Percentiles rank a stretch among this genome's conserved stretches.
Evolutionary conservation across 768 basidiomycete species (phyloP).

Genomic region (Agaricus bisporus): DNA sequence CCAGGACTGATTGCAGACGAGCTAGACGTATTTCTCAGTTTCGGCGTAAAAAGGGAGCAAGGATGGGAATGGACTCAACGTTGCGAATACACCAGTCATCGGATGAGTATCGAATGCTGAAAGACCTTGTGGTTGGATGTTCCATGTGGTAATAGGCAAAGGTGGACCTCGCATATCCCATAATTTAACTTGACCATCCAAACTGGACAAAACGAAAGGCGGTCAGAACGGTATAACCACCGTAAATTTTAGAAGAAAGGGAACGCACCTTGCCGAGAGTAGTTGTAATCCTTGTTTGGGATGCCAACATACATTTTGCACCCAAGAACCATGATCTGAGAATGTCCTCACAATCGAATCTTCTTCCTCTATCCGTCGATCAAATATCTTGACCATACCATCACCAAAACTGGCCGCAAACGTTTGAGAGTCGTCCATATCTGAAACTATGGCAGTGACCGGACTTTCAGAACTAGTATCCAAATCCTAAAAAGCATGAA

Average conservation of each 20-base stretch:
- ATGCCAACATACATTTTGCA: conserved; percentile 87
- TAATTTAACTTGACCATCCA: conserved; percentile 85
- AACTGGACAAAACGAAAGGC: conserved; percentile 32
- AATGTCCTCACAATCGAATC: conserved; percentile 79
- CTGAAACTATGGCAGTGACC: conserved; percentile 78
- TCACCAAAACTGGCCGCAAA: conserved; percentile 93
- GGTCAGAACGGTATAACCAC: neutral
- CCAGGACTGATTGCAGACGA: conserved; percentile 43
- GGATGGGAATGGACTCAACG: conserved; percentile 43
- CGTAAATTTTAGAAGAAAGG: neutral
- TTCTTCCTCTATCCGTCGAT: conserved; percentile 80
- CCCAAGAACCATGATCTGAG: conserved; percentile 75
- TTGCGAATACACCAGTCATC: conserved; percentile 76
- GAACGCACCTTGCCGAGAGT: conserved; percentile 75
- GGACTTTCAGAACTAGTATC: conserved; percentile 88
- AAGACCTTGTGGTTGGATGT: conserved; percentile 64
- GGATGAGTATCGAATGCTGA: conserved; percentile 86
- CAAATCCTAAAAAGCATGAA: conserved; percentile 54
- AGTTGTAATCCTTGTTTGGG: conserved; percentile 62
- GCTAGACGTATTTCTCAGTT: conserved; percentile 18
- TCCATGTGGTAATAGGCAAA: conserved; percentile 53
- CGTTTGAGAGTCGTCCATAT: conserved; percentile 65
- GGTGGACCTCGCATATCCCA: conserved; percentile 81
- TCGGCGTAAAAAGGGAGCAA: neutral
- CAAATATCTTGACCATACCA: conserved; percentile 84